These are phyloP conservation scores for Stramenopiles sp. DNA, from an alignment of 352 stramenopile genomes.

Conservation along the genomic window DNA sequence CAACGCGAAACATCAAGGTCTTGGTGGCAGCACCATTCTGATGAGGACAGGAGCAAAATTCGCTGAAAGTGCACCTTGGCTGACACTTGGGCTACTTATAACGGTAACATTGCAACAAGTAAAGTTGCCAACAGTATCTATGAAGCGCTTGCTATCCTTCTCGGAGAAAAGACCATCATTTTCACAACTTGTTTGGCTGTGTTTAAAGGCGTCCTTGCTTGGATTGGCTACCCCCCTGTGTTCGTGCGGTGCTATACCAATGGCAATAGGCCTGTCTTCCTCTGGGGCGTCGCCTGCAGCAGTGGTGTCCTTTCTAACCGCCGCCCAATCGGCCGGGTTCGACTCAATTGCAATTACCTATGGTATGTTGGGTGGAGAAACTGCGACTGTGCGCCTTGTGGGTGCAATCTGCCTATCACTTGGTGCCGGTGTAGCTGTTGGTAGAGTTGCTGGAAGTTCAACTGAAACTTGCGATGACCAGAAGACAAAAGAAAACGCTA, in stretches of 20 bases:
- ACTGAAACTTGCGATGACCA: constrained; percentile 6
- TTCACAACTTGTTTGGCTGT: too few relatives aligned
- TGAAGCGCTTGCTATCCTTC: too few relatives aligned
- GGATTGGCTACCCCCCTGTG: constrained; percentile 23
- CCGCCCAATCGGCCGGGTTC: constrained; percentile 22
- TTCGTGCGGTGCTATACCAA: constrained; percentile 21
- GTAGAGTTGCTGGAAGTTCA: neutral
- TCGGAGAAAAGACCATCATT: too few relatives aligned
- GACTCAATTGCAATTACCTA: constrained; percentile 24
- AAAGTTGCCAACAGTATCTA: too few relatives aligned
- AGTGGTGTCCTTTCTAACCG: constrained; percentile 20
- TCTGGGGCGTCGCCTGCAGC: constrained; percentile 15
- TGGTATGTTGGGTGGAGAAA: constrained; percentile 18
- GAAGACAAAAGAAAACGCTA: constrained; percentile 15
- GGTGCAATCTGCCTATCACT: constrained; percentile 19
- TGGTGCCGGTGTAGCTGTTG: constrained; percentile 15
- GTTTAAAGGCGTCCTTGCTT: too few relatives aligned
- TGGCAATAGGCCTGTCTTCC: constrained; percentile 16
- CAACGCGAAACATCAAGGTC: too few relatives aligned
- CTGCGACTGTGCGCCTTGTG: constrained; percentile 17
- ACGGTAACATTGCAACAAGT: too few relatives aligned
- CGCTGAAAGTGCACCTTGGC: too few relatives aligned
- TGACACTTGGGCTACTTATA: too few relatives aligned
- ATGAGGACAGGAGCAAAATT: too few relatives aligned
- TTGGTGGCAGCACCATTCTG: too few relatives aligned